Conservation (phyloP, 257 asterid genomes). For the Solanum phureja region DNA sequence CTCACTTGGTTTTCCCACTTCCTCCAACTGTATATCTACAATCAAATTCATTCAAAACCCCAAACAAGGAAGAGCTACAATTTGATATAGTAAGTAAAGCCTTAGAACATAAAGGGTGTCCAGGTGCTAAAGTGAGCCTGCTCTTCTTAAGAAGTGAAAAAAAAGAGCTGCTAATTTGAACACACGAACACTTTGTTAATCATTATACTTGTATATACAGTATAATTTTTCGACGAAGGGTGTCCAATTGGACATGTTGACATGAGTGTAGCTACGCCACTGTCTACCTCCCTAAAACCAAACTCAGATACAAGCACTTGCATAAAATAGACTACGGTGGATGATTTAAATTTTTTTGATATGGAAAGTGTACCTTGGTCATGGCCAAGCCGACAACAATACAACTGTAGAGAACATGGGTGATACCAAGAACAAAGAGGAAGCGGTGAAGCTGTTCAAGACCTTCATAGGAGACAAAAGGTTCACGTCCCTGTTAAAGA, state of each 20-base stretch:
- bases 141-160: no score
- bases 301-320: not conserved
- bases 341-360: not conserved
- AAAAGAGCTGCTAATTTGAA: no score
- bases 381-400: constrained; percentile 69
- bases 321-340: not conserved
- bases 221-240: no score
- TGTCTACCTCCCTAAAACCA: not conserved
- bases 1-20: constrained; percentile 76
- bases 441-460: constrained; percentile 83
- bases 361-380: constrained; percentile 56
- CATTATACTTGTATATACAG: no score
- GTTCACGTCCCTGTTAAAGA: constrained; percentile 63
- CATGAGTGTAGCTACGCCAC: no score
- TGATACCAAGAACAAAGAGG: constrained; percentile 79
- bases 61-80: not conserved
- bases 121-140: no score
- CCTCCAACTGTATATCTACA: constrained; percentile 94
- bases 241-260: no score
- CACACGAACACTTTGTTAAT: no score
- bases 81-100: not conserved
- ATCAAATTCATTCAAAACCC: not conserved
- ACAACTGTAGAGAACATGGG: constrained; percentile 75
- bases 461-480: constrained; percentile 82
- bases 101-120: not conserved